Percentiles rank a stretch among this genome's conserved stretches.
Conservation (phyloP, 805 yeast species). For the Ogataea henricii region DNA sequence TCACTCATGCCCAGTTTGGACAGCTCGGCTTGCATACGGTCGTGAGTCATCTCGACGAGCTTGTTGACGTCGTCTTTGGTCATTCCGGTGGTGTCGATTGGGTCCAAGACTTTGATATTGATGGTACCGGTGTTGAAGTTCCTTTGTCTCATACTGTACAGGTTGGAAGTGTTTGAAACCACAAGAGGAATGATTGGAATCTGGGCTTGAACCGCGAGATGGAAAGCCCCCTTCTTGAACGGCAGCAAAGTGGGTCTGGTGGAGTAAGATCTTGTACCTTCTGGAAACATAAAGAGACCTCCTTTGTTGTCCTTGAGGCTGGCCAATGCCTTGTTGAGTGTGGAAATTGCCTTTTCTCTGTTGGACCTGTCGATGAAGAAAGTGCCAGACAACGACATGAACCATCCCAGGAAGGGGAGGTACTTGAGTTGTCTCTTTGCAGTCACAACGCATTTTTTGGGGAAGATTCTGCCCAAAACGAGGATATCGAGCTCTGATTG, state of each 20-base stretch:
- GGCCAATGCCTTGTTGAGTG: constrained; percentile 69
- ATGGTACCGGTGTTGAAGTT: constrained; percentile 80
- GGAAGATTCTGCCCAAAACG: constrained; percentile 80
- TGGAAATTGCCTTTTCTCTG: constrained; percentile 71
- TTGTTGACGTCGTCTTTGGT: constrained; percentile 69
- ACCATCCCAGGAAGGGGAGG: constrained; percentile 95
- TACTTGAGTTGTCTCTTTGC: constrained; percentile 84
- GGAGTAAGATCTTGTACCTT: constrained; percentile 90
- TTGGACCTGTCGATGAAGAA: constrained; percentile 85
- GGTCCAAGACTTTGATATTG: constrained; percentile 75
- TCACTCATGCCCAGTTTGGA: constrained; percentile 46
- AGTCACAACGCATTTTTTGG: constrained; percentile 86
- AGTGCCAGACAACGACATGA: constrained; percentile 88
- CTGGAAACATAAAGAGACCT: constrained; percentile 90
- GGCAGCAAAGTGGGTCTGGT: constrained; percentile 71
- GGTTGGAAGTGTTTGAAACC: constrained; percentile 78
- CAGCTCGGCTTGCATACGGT: constrained; percentile 52
- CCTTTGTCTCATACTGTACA: constrained; percentile 60
- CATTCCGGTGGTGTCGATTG: constrained; percentile 70
- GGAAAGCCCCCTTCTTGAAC: constrained; percentile 97
- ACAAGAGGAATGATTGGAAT: constrained; percentile 89
- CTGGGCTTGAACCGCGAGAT: constrained; percentile 88
- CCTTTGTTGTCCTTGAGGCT: constrained; percentile 63
- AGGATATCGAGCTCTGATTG: constrained; percentile 87
- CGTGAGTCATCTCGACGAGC: constrained; percentile 58